These are phyloP conservation scores for Saccharum officinarum DNA, from an alignment of 176 grass and related monocot species.

Conservation along the genomic window DNA sequence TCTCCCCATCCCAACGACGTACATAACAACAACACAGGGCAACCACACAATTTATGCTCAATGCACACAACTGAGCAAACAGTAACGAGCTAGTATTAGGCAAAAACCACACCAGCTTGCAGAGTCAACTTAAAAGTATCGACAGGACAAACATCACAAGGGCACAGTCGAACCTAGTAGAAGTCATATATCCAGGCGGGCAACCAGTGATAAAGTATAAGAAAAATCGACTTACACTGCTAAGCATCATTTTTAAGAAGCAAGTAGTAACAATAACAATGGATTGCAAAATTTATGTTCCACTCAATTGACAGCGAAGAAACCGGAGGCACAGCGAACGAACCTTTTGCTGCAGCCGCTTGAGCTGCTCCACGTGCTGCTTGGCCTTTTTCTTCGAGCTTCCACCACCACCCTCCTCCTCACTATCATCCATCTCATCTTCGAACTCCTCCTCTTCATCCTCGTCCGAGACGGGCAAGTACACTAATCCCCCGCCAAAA, in stretches of 20 bases:
- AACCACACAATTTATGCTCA: not conserved
- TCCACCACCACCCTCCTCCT: not conserved
- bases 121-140: not conserved
- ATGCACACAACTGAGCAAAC: not conserved
- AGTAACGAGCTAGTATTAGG: not conserved
- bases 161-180: not conserved
- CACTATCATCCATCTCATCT: conserved; percentile 1
- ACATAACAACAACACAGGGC: too few species aligned
- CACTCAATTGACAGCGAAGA: not conserved
- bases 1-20: too few species aligned
- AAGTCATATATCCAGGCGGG: not conserved
- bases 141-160: not conserved
- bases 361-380: conserved; percentile 66
- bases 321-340: not conserved
- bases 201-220: not conserved
- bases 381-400: conserved; percentile 48
- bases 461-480: conserved; percentile 43
- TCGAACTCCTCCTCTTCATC: conserved; percentile 29
- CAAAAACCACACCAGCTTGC: not conserved
- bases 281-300: not conserved
- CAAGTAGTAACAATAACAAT: not conserved
- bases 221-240: not conserved
- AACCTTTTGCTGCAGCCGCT: conserved; percentile 81
- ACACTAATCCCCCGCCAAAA: conserved; percentile 32
- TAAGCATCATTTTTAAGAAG: not conserved